phyloP scores from a whole-genome alignment of 352 stramenopile genomes.

The Pythium angustatum region DNA sequence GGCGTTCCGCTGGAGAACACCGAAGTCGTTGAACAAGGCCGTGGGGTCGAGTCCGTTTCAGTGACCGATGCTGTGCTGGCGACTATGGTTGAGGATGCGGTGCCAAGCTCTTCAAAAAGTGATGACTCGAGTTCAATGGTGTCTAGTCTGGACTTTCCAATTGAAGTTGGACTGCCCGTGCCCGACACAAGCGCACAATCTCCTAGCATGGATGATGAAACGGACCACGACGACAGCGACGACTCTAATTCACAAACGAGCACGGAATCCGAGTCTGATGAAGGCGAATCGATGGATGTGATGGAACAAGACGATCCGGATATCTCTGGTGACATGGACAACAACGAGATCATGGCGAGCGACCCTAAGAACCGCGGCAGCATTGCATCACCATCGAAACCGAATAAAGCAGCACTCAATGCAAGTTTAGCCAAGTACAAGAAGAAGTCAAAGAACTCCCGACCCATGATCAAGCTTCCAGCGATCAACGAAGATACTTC shows the following conservation, averaged over 20 bases:
- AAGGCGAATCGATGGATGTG: conserved; percentile 22
- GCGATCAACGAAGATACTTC: conserved; percentile 57
- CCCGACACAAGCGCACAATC: not conserved
- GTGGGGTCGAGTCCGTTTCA: not conserved
- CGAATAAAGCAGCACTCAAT: conserved; percentile 32
- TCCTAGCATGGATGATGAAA: not conserved
- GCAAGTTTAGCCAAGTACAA: conserved; percentile 78
- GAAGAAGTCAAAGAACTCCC: conserved; percentile 72
- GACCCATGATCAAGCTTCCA: conserved; percentile 61
- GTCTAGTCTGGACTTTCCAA: not conserved
- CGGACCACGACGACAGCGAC: conserved; percentile 18
- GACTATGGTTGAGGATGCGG: not conserved
- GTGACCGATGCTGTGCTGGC: conserved; percentile 9
- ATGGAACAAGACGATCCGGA: conserved; percentile 32
- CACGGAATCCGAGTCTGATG: conserved; percentile 22
- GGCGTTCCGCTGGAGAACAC: conserved; percentile 19
- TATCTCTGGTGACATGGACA: conserved; percentile 34
- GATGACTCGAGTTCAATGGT: not conserved
- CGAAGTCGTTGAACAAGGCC: not conserved
- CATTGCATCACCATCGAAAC: conserved; percentile 20
- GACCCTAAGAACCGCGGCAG: conserved; percentile 25
- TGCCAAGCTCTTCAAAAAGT: not conserved
- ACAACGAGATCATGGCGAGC: conserved; percentile 53
- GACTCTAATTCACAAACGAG: conserved; percentile 19
- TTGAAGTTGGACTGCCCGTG: conserved; percentile 20